Conservation (phyloP, 2,329 filamentous ascomycete genomes). For the Laburnicola sp. region DNA sequence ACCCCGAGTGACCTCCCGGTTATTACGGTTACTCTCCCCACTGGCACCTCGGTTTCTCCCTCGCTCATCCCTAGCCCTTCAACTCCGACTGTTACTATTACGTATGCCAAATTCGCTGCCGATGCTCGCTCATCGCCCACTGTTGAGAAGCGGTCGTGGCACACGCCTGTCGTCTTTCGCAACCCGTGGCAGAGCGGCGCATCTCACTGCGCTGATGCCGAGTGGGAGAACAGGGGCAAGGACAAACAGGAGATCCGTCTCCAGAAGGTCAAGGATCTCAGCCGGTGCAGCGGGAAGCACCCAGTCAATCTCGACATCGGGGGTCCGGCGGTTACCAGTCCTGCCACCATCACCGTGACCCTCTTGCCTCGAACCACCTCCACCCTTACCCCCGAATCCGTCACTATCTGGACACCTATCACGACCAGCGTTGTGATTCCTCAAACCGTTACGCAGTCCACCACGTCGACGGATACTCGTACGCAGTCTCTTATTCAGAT, state of each 20-base stretch:
- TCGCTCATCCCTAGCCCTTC: not conserved
- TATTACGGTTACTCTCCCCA: not conserved
- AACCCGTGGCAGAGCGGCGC: slow-evolving; percentile 15
- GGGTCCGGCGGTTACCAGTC: not conserved
- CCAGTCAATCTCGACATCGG: slow-evolving; percentile 1
- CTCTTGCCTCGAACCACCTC: too few species aligned
- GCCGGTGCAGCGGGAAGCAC: slow-evolving; percentile 2
- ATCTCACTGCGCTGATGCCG: slow-evolving; percentile 21
- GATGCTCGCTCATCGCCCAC: not conserved
- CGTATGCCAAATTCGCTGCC: too few species aligned
- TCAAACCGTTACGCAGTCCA: too few species aligned
- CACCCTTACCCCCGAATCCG: too few species aligned
- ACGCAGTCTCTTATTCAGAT: too few species aligned
- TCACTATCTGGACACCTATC: too few species aligned
- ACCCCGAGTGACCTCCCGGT: not conserved
- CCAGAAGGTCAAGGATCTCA: slow-evolving; percentile 7
- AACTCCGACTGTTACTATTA: not conserved
- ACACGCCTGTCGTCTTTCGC: slow-evolving; percentile 19
- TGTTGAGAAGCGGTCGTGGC: slow-evolving; percentile 22
- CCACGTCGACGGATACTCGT: too few species aligned
- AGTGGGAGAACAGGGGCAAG: slow-evolving; percentile 29
- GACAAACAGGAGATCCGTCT: slow-evolving; percentile 17
- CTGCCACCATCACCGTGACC: not conserved
- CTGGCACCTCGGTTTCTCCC: not conserved
- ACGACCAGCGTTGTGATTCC: too few species aligned